Percentiles rank a stretch among this genome's conserved stretches.
Evolutionary conservation across 2,329 filamentous ascomycete species (phyloP).

Genomic region (Penicillium sp.): DNA sequence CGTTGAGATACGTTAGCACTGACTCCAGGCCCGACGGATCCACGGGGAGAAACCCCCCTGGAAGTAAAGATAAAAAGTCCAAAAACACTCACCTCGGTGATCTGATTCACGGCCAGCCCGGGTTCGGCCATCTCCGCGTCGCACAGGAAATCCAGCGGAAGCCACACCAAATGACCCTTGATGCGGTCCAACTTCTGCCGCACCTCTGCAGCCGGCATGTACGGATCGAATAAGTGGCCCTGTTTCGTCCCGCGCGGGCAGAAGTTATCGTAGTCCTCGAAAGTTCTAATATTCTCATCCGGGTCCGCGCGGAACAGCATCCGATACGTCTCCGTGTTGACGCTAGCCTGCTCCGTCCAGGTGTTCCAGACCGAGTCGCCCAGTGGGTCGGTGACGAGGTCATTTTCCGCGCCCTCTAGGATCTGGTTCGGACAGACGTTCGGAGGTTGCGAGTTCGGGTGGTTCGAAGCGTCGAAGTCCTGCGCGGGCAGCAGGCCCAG

Average conservation of each 20-base stretch:
- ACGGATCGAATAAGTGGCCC: slow-evolving; percentile 83
- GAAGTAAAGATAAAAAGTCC: neutral
- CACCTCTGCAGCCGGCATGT: slow-evolving; percentile 70
- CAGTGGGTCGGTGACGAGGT: slow-evolving; percentile 72
- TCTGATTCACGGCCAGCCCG: slow-evolving; percentile 79
- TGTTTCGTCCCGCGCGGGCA: slow-evolving; percentile 64
- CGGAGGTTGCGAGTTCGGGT: slow-evolving; percentile 75
- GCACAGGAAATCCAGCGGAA: slow-evolving; percentile 83
- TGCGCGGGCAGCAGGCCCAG: slow-evolving; percentile 79
- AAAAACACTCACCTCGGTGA: slow-evolving; percentile 73
- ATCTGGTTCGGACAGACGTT: slow-evolving; percentile 68
- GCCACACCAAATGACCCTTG: slow-evolving; percentile 88
- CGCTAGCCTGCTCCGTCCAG: slow-evolving; percentile 70
- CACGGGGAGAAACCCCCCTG: neutral
- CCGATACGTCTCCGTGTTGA: slow-evolving; percentile 77
- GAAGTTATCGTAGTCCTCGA: slow-evolving; percentile 85
- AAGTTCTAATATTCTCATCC: slow-evolving; percentile 83
- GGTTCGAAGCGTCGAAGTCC: slow-evolving; percentile 60
- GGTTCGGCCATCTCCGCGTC: slow-evolving; percentile 87
- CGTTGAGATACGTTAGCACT: slow-evolving; percentile 10
- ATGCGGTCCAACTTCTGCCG: slow-evolving; percentile 73
- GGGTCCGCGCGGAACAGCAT: slow-evolving; percentile 86
- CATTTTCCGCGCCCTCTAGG: slow-evolving; percentile 66
- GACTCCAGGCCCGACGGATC: neutral
- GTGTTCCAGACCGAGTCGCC: slow-evolving; percentile 64